Base-by-base conservation (phyloP, 352 stramenopile species). In the Hyaloperonospora arabidopsidis region DNA sequence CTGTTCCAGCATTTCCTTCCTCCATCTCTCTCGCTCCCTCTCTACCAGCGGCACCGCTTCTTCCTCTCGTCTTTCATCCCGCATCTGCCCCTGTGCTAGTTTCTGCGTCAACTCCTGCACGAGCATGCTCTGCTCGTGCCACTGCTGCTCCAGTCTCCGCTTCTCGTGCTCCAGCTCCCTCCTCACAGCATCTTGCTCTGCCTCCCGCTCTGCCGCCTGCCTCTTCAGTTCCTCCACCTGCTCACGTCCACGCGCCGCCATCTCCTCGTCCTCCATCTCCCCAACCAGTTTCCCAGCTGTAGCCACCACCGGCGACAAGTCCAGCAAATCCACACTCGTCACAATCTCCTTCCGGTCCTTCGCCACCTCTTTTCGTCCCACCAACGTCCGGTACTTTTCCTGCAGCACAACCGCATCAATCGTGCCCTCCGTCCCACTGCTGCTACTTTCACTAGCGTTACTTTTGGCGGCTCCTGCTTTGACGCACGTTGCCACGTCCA, bases 401-500 rank as follows among this genome's bases (percentile, higher is more conserved):
- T 49, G 63, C 3, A 91, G 51, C 18, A 65, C 65, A 19, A 61
- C 49, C 0, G 65, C 45, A 47, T 91, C 73, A 43, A 86, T 73
- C 19, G 76, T 72, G 39, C 29, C 46, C 13, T 50, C 54, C 10
- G 50, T 36, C 25, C 10, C 25, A 59, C 46, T 18, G 18, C 4
- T 38, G n/a, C n/a, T n/a, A n/a, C n/a, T n/a, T n/a, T n/a, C n/a
- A n/a, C n/a, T n/a, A n/a, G n/a, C n/a, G n/a, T 15, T 59, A 46
- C 45, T 48, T 41, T 29, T 17, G 5, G n/a, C 40, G 8, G 45
- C 59, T 10, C 41, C 38, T 10, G 54, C 25, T 40, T 58, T 47
- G 36, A 79, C 60, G 29, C 80, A 90, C 10, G 74, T 65, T 12
- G 61, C 60, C 15, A 91, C 53, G 49, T 93, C 83, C 7, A 93